A percentile compares a stretch with the other conserved stretches of the same genome.
Evolutionary conservation across 768 basidiomycete genomes (phyloP).

Genomic region (Rhizopogon sp.): DNA sequence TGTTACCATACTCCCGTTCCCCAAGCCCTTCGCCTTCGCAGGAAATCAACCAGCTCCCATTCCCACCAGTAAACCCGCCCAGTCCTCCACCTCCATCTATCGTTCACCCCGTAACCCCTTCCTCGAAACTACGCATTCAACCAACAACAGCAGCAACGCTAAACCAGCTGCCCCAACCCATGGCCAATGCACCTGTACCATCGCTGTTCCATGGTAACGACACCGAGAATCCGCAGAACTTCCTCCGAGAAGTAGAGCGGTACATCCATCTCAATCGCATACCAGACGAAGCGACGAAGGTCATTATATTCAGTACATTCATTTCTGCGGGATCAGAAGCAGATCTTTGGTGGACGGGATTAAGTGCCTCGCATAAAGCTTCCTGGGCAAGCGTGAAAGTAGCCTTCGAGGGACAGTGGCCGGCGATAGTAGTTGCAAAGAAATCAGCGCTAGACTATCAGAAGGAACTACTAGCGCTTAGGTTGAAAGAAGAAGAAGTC

Average conservation of each 20-base stretch:
- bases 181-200: not conserved
- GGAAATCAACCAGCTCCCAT: too few relatives aligned
- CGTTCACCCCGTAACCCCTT: too few relatives aligned
- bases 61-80: too few relatives aligned
- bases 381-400: not conserved
- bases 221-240: not conserved
- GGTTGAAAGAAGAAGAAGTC: not conserved
- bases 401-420: not conserved
- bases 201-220: not conserved
- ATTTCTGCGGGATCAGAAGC: not conserved
- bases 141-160: too few relatives aligned
- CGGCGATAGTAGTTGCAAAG: too few relatives aligned
- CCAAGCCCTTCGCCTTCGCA: too few relatives aligned
- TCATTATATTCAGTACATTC: not conserved
- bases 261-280: not conserved
- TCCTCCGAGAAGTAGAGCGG: not conserved
- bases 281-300: not conserved
- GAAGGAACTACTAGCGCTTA: not conserved
- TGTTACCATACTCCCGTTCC: too few relatives aligned
- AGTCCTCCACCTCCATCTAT: too few relatives aligned
- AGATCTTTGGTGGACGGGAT: not conserved
- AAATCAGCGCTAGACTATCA: not conserved
- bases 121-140: too few relatives aligned
- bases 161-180: not conserved
- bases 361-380: rapidly evolving